Percentiles rank a stretch among this genome's conserved stretches.
These are phyloP conservation scores for Epipyxis sp. DNA, from an alignment of 108 stramenopile genomes.

Conservation along the genomic window DNA sequence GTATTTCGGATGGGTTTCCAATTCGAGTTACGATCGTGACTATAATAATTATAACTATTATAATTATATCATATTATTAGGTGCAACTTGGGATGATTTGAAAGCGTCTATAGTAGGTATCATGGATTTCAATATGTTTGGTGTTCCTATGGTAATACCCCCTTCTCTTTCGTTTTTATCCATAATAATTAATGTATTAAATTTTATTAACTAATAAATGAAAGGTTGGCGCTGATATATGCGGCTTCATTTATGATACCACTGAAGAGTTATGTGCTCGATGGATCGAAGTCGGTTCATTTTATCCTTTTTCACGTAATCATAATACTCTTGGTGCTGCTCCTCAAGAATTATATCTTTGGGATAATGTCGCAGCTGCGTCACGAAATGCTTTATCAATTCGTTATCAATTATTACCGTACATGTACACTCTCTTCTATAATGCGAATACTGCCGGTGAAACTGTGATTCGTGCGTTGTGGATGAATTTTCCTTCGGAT, in stretches of 20 bases:
- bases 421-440: conserved; percentile 40
- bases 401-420: conserved; percentile 41
- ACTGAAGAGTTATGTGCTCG: conserved; percentile 48
- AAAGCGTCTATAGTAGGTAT: conserved; percentile 28
- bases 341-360: conserved; percentile 40
- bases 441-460: conserved; percentile 9
- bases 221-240: conserved; percentile 46
- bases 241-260: conserved; percentile 42
- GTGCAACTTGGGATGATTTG: conserved; percentile 49
- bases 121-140: conserved; percentile 38
- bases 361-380: neutral
- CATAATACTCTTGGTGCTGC: conserved; percentile 34
- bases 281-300: conserved; percentile 40
- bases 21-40: too few relatives aligned
- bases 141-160: conserved; percentile 44
- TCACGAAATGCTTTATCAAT: conserved; percentile 17
- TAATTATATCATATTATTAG: too few relatives aligned
- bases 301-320: conserved; percentile 42
- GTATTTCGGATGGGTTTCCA: too few relatives aligned
- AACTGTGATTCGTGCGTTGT: conserved; percentile 31
- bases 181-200: too few relatives aligned
- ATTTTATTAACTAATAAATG: too few relatives aligned
- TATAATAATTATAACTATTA: too few relatives aligned
- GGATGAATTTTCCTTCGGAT: conserved; percentile 30
- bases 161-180: too few relatives aligned